Base-by-base conservation (phyloP, 768 basidiomycete genomes). In the Strobilomyces confusus region DNA sequence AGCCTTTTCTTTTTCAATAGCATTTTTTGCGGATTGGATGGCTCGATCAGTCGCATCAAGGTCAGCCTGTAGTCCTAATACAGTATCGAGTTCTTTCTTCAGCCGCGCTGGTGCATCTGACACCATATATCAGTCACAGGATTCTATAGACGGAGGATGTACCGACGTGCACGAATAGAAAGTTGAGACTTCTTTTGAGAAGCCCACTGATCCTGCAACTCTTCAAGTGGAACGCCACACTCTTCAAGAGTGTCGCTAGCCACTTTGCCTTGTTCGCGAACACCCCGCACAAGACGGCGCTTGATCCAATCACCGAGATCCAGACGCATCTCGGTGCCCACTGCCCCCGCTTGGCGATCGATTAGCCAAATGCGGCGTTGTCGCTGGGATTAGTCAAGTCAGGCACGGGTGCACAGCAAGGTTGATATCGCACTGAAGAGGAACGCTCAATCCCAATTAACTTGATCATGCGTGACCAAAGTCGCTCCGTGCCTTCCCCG, bases 31-130 rank as follows among this genome's bases (percentile, higher is more conserved):
- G 71, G 61, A 1, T 20, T 38, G 37, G n/a, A 38, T 19, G n/a
- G 64, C 53, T 1, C 49, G 54, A 15, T 73, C 66, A 1, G 69
- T 44, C 9, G 32, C 44, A 8, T 71, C 63, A 4, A 72, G 26
- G 15, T 68, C 52, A 0, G 65, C 62, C 48, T 73, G 72, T 2
- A 75, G 17, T 7, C 9, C 22, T 1, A 53, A 15, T 0, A 59
- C 44, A 4, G 30, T 32, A 4, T 58, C 41, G 0, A 58, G 54
- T 5, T 57, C 48, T 25, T 57, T 59, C 23, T 56, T 59, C 23
- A 45, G 44, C 2, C 25, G 22, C 4, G 26, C 6, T 0, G 51
- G 55, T 4, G 51, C 46, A 48, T 56, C 55, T 57, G 22, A 13
- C 11, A 19, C 22, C 20, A 34, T 12, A 15, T 15, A 34, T 34